phyloP scores from a whole-genome alignment of 2,329 filamentous ascomycete genomes.

The Paraphoma sp. region DNA sequence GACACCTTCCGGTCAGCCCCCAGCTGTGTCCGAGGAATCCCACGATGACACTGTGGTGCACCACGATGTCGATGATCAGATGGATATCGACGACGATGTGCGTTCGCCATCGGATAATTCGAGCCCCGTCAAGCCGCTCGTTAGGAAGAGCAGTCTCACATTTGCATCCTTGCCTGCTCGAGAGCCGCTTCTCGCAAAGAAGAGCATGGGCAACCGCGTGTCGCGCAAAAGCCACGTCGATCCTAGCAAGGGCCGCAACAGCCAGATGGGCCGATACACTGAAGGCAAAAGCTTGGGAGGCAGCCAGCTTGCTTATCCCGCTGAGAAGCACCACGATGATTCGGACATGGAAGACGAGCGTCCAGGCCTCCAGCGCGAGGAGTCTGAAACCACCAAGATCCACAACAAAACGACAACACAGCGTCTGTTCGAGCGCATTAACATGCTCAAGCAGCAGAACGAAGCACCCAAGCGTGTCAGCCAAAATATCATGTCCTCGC shows the following conservation, averaged over 20 bases:
- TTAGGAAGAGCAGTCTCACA: conserved; percentile 93
- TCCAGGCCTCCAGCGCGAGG: conserved; percentile 46
- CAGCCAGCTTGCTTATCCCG: conserved; percentile 39
- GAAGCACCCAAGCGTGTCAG: conserved; percentile 43
- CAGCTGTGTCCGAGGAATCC: conserved; percentile 25
- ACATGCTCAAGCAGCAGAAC: conserved; percentile 66
- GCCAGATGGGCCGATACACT: conserved; percentile 75
- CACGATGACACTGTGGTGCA: conserved; percentile 40
- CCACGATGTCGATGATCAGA: conserved; percentile 46
- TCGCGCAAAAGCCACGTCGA: conserved; percentile 83
- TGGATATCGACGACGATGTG: conserved; percentile 59
- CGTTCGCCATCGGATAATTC: conserved; percentile 72
- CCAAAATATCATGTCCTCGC: conserved; percentile 47
- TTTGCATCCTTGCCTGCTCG: conserved; percentile 92
- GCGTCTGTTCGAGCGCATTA: conserved; percentile 90
- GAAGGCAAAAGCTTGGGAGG: conserved; percentile 71
- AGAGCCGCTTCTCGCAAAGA: conserved; percentile 84
- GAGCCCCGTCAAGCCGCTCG: conserved; percentile 75
- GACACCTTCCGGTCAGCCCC: conserved; percentile 28
- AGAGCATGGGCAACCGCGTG: conserved; percentile 75
- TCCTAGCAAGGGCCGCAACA: conserved; percentile 65
- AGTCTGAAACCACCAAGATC: conserved; percentile 61
- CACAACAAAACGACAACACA: conserved; percentile 95
- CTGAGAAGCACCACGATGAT: conserved; percentile 57
- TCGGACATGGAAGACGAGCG: conserved; percentile 59